These are phyloP conservation scores for Rhodotorula diobovata DNA, from an alignment of 768 basidiomycete species.

Conservation along the genomic window DNA sequence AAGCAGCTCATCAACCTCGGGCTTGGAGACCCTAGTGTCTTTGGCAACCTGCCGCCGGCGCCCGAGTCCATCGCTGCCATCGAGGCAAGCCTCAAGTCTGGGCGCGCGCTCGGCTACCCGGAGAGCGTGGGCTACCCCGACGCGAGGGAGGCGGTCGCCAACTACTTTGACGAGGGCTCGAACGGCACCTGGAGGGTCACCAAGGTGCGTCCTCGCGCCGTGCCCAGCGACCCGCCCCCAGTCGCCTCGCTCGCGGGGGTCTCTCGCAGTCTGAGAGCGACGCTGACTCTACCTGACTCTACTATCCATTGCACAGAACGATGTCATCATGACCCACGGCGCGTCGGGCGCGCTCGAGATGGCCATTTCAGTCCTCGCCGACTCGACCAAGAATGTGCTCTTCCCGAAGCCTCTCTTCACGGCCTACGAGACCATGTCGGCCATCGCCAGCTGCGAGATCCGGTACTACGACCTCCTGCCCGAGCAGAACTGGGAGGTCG, in stretches of 20 bases:
- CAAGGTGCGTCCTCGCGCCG: background rate
- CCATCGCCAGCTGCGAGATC: conserved; percentile 44
- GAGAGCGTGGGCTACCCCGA: conserved; percentile 43
- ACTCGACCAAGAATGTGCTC: conserved; percentile 45
- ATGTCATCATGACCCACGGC: conserved; percentile 46
- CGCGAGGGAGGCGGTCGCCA: conserved; percentile 46
- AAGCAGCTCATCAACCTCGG: conserved; percentile 49
- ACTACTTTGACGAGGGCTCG: conserved; percentile 47
- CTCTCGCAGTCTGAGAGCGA: background rate
- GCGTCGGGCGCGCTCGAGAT: conserved; percentile 47
- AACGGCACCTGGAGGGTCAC: conserved; percentile 37
- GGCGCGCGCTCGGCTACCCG: conserved; percentile 46
- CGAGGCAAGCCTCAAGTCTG: conserved; percentile 37
- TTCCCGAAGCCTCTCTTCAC: conserved; percentile 48
- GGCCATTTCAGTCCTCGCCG: conserved; percentile 42
- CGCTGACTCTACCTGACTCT: background rate
- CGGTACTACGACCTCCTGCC: conserved; percentile 48
- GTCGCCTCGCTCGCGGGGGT: no score
- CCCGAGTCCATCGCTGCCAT: conserved; percentile 43
- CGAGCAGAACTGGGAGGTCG: conserved; percentile 47
- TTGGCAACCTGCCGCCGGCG: conserved; percentile 46
- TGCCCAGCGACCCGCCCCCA: no score
- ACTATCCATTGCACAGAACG: background rate
- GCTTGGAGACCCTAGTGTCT: conserved; percentile 47
- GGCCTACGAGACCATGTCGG: conserved; percentile 46